phyloP scores from a whole-genome alignment of 2,329 filamentous ascomycete species.

The Colletotrichum costaricense region DNA sequence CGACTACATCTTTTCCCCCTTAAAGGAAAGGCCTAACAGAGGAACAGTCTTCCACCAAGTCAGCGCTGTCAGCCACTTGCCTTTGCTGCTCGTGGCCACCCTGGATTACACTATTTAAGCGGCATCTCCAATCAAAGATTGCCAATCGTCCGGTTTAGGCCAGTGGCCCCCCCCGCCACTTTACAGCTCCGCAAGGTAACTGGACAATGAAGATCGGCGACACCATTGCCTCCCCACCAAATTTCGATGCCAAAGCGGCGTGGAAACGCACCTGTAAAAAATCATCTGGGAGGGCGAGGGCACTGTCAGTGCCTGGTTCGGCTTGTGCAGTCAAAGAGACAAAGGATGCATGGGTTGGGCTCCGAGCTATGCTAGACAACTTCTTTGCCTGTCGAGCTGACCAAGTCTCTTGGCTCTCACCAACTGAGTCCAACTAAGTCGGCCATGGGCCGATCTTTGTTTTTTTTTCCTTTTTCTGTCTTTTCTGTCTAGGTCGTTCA shows the following conservation, averaged over 20 bases:
- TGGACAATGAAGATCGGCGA: conserved; percentile 32
- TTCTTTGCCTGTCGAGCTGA: conserved; percentile 13
- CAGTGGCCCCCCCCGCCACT: conserved; percentile 6
- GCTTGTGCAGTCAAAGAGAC: conserved; percentile 23
- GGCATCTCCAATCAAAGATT: conserved; percentile 32
- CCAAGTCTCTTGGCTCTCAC: not conserved
- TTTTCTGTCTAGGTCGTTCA: not conserved
- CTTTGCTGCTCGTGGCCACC: conserved; percentile 21
- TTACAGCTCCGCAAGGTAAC: not conserved
- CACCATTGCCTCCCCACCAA: conserved; percentile 30
- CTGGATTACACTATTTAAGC: conserved; percentile 22
- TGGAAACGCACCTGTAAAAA: conserved; percentile 10
- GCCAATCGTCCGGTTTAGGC: conserved; percentile 33
- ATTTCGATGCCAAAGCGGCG: conserved; percentile 24
- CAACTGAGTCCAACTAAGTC: not conserved
- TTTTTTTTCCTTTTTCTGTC: not conserved
- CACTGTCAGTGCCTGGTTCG: conserved; percentile 11
- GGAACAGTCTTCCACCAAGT: not conserved
- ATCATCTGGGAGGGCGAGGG: conserved; percentile 11
- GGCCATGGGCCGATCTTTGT: not conserved
- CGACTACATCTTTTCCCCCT: not conserved
- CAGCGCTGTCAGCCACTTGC: conserved; percentile 3
- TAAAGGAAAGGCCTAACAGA: not conserved
- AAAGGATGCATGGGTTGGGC: conserved; percentile 21
- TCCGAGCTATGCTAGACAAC: not conserved